Conservation (phyloP, 164 flowering plant species). For the Paratinospora sagittata region DNA sequence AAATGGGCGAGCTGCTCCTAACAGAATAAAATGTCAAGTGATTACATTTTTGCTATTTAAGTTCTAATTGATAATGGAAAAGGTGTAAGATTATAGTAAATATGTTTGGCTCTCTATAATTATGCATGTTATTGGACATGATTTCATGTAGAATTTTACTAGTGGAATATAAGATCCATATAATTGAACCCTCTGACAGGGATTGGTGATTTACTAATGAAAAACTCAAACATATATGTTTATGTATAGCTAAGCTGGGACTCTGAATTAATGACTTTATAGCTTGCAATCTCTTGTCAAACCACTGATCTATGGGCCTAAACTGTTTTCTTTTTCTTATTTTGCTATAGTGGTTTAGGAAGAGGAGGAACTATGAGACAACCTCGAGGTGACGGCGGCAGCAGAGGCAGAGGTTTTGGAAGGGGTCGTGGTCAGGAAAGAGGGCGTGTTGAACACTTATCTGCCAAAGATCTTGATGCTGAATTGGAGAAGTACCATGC, state of each 20-base stretch:
- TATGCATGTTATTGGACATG: too few species aligned
- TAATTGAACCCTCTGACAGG: too few species aligned
- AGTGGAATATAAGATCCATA: too few species aligned
- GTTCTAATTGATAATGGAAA: too few species aligned
- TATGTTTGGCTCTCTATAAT: too few species aligned
- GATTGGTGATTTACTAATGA: too few species aligned
- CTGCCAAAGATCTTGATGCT: conserved; percentile 58
- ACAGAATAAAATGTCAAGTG: too few species aligned
- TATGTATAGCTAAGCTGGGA: neutral
- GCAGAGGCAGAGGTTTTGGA: conserved; percentile 16
- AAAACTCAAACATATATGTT: too few species aligned
- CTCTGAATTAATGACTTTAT: neutral
- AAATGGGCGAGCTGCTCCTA: too few species aligned
- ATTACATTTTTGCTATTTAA: too few species aligned
- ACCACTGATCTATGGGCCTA: neutral
- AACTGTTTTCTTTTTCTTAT: neutral
- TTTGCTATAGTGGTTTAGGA: conserved; percentile 12
- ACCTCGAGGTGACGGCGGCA: conserved; percentile 14
- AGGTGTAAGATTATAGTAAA: too few species aligned
- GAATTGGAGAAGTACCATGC: conserved; percentile 61
- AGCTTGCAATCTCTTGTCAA: neutral
- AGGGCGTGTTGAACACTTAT: conserved; percentile 34
- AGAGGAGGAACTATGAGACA: conserved; percentile 20
- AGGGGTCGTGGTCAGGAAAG: conserved; percentile 20
- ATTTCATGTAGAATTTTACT: too few species aligned